Evolutionary conservation across 257 asterid species (phyloP).

Genomic region (Lycium ferocissimum): DNA sequence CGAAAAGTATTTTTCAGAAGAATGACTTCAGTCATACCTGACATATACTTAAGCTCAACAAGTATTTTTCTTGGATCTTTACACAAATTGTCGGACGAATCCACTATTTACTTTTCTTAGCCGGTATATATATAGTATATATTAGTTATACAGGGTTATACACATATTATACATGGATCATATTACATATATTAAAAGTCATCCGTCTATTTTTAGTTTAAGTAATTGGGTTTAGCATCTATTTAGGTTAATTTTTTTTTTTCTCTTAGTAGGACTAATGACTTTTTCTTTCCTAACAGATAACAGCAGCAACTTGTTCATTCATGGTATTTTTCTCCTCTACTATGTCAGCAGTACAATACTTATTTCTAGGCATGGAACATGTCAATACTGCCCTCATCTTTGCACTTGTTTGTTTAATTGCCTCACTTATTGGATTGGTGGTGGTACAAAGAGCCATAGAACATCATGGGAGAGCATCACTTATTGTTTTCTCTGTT

Average conservation of each 20-base stretch:
- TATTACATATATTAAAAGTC: background rate
- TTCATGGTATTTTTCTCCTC: slow-evolving; percentile 95
- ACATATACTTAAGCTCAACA: too few relatives aligned
- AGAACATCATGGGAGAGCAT: slow-evolving; percentile 72
- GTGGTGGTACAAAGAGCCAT: slow-evolving; percentile 70
- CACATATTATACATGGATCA: background rate
- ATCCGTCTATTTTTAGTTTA: background rate
- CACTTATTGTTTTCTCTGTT: slow-evolving; percentile 83
- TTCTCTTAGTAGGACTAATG: background rate
- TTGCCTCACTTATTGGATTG: slow-evolving; percentile 66
- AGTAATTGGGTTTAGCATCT: background rate
- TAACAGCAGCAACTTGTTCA: slow-evolving; percentile 88
- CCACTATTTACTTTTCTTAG: too few relatives aligned
- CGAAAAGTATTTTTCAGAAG: too few relatives aligned
- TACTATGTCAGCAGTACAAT: slow-evolving; percentile 84
- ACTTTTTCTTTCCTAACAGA: slow-evolving; percentile 43
- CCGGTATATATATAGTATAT: too few relatives aligned
- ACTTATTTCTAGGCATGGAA: slow-evolving; percentile 80
- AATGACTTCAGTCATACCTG: background rate
- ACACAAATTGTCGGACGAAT: too few relatives aligned
- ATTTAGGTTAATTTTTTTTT: background rate
- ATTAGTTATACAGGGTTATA: background rate
- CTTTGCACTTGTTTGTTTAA: slow-evolving; percentile 64
- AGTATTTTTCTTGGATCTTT: too few relatives aligned
- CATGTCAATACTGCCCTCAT: slow-evolving; percentile 52